Base-by-base conservation (phyloP, 2,329 filamentous ascomycete genomes). In the Ambrosiella cleistominuta region DNA sequence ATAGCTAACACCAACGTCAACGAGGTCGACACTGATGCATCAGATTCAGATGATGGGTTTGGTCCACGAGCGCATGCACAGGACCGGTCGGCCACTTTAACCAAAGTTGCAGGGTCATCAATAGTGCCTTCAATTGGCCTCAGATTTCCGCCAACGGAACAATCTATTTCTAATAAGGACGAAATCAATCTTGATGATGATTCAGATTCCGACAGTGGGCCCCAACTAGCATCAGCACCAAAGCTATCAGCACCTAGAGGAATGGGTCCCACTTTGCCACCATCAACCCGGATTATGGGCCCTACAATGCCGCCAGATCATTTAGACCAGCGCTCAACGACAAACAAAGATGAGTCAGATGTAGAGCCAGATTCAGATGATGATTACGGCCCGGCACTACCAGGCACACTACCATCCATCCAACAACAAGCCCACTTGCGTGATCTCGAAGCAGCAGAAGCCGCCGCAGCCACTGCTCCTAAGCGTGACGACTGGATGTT, bases 401-500 rank as follows among this genome's bases (percentile, higher is more conserved):
- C 81, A 1, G 55, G 56, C 1, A 80, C 80, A 12, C 72, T 78
- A 12, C 76, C 80, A 5, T 66, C 68, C 2, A 63, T 66, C 55
- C 63, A 13, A 60, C 64, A 2, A 63, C 70, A 66, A 64, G 7
- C 64, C 63, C 45, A n/a, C 11, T 15, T 39, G 27, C n/a, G 12
- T 15, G 38, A 38, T 17, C 38, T 54, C 12, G 52, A 54, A 27
- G 52, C n/a, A 11, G 9, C 4, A 9, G 37, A 44, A 44, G 39
- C 38, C 9, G 9, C 19, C 17, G 27, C 13, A 6, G 37, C 12
- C 62, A 72, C 42, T 64, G 69, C 15, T 75, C 78, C 54, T 74
- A 56, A 77, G 4, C 83, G 91, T 64, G 90, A 95, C 72, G 83
- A 88, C 65, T 90, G 86, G 86, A 90, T 90, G 86, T 74, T 88